Conservation (phyloP, 225 moss, liverwort and hornwort species). For the Asterella californica region DNA sequence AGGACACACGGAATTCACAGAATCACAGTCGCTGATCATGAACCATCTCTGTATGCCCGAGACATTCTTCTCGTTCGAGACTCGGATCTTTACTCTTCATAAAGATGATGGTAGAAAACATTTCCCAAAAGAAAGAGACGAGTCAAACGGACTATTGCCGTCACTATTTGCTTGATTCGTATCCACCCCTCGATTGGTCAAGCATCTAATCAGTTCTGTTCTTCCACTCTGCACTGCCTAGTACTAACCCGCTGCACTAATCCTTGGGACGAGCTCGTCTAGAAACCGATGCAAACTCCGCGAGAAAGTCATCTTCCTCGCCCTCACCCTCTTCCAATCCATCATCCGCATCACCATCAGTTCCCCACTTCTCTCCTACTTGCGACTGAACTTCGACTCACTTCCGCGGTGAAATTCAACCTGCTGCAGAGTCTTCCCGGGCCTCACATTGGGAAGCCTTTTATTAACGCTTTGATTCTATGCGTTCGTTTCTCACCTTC, state of each 20-base stretch:
- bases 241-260: slow-evolving; percentile 36
- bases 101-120: slow-evolving; percentile 31
- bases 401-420: slow-evolving; percentile 28
- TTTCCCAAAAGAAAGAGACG: slow-evolving; percentile 73
- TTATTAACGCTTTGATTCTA: no score
- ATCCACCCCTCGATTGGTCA: slow-evolving; percentile 64
- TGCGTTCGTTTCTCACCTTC: no score
- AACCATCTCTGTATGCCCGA: neutral
- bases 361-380: no score
- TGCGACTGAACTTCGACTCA: slow-evolving; percentile 5
- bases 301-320: slow-evolving; percentile 26
- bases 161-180: slow-evolving; percentile 44
- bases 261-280: slow-evolving; percentile 27
- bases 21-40: neutral
- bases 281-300: neutral
- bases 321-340: slow-evolving; percentile 25
- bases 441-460: slow-evolving; percentile 40
- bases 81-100: neutral
- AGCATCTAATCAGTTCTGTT: slow-evolving; percentile 61
- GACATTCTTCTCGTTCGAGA: neutral
- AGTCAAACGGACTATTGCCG: slow-evolving; percentile 66
- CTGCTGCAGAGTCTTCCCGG: slow-evolving; percentile 41
- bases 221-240: slow-evolving; percentile 77
- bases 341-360: neutral
- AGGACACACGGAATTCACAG: neutral